These are phyloP conservation scores for Actinomucor elegans DNA, from an alignment of 371 early-diverging fungal species.

Conservation along the genomic window DNA sequence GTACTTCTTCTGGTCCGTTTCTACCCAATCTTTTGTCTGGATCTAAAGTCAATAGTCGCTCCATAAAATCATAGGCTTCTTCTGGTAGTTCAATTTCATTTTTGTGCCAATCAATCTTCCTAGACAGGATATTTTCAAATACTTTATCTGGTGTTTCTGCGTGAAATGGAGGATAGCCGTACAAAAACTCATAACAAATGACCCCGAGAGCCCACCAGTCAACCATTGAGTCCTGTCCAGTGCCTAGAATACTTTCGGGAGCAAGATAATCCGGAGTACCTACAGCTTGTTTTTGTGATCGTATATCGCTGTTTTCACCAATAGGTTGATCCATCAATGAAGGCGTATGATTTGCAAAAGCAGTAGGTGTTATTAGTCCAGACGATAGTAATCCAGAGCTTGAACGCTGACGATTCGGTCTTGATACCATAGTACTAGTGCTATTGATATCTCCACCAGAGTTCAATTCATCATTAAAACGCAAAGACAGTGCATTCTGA, in stretches of 20 bases:
- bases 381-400: constrained; percentile 12
- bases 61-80: constrained; percentile 89
- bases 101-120: constrained; percentile 75
- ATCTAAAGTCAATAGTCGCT: constrained; percentile 73
- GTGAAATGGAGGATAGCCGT: constrained; percentile 87
- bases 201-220: constrained; percentile 96
- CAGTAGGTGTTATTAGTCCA: constrained; percentile 13
- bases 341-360: neutral
- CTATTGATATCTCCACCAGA: neutral
- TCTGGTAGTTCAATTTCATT: constrained; percentile 68
- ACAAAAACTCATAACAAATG: constrained; percentile 88
- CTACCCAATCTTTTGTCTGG: constrained; percentile 76
- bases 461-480: constrained; percentile 7
- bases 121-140: constrained; percentile 82
- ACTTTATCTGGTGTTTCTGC: constrained; percentile 82
- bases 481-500: neutral
- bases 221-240: constrained; percentile 83
- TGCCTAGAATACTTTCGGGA: constrained; percentile 89
- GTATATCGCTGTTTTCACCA: neutral
- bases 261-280: constrained; percentile 99
- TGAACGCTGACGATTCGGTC: constrained; percentile 12
- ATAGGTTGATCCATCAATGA: neutral
- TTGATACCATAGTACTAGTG: neutral
- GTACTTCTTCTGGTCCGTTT: constrained; percentile 67
- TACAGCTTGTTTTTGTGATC: constrained; percentile 45